These are phyloP conservation scores for Pichia sp. DNA, from an alignment of 1,139 yeast genomes.

Conservation along the genomic window DNA sequence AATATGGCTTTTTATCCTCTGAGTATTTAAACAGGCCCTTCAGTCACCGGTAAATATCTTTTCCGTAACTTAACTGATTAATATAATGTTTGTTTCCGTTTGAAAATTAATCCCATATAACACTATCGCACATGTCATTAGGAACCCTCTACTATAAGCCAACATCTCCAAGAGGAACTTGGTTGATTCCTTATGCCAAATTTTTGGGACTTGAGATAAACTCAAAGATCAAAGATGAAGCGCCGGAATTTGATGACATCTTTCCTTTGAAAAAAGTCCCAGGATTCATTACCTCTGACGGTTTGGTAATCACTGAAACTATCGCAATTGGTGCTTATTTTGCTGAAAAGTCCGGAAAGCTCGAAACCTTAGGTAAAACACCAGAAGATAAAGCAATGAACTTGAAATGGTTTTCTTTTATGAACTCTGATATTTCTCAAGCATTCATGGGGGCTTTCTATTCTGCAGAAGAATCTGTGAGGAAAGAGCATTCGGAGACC, in stretches of 20 bases:
- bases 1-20: no score
- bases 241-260: background rate
- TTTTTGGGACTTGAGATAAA: conserved; percentile 33
- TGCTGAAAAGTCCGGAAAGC: conserved; percentile 10
- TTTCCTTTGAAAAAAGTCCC: conserved; percentile 28
- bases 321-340: conserved; percentile 23
- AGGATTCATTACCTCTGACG: conserved; percentile 23
- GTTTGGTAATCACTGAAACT: conserved; percentile 23
- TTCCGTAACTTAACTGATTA: no score
- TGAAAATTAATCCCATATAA: background rate
- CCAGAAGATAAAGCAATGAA: conserved; percentile 21
- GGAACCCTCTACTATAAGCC: background rate
- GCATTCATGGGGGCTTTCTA: background rate
- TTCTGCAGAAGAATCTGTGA: background rate
- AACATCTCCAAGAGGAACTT: conserved; percentile 1
- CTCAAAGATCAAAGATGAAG: conserved; percentile 9
- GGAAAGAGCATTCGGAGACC: background rate
- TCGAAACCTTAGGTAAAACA: conserved; percentile 9
- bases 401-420: conserved; percentile 23
- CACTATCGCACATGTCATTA: background rate
- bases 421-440: conserved; percentile 18
- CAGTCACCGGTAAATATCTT: no score
- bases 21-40: no score
- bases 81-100: no score
- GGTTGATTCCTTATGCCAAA: conserved; percentile 12